These are phyloP conservation scores for Metrosideros polymorpha DNA, from an alignment of 441 rosid genomes.

Conservation along the genomic window DNA sequence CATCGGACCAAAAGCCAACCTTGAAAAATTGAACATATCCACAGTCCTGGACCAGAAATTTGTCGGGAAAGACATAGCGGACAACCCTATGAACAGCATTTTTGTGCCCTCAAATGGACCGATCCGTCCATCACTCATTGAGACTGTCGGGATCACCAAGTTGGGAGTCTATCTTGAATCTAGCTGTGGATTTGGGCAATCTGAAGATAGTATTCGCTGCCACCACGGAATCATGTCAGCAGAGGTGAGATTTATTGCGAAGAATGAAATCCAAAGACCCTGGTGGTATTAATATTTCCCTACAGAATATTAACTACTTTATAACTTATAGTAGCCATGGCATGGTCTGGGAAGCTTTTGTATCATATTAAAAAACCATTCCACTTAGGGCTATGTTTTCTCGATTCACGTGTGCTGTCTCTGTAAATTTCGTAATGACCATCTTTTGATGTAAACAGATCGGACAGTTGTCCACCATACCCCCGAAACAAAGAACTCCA, in stretches of 20 bases:
- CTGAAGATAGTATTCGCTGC: conserved; percentile 64
- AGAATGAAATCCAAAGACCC: neutral
- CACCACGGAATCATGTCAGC: conserved; percentile 76
- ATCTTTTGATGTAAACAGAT: conserved; percentile 27
- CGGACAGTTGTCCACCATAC: conserved; percentile 75
- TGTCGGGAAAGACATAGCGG: conserved; percentile 87
- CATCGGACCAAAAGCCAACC: conserved; percentile 68
- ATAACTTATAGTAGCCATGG: neutral
- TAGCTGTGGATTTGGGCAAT: conserved; percentile 89
- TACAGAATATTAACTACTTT: neutral
- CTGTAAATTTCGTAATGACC: neutral
- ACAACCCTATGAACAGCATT: conserved; percentile 86
- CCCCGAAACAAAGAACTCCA: conserved; percentile 57
- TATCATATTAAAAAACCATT: neutral
- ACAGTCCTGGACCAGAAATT: conserved; percentile 45
- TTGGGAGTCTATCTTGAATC: conserved; percentile 86
- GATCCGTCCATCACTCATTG: conserved; percentile 60
- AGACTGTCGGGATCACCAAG: conserved; percentile 88
- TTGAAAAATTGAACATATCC: conserved; percentile 49
- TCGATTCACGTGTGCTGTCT: neutral
- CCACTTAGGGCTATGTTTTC: neutral
- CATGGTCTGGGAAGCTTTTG: neutral
- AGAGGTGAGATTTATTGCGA: conserved; percentile 37
- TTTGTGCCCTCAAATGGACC: conserved; percentile 63
- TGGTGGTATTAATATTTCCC: neutral